These are phyloP conservation scores for Scheffersomyces insectosa DNA, from an alignment of 1,139 yeast genomes.

Conservation along the genomic window DNA sequence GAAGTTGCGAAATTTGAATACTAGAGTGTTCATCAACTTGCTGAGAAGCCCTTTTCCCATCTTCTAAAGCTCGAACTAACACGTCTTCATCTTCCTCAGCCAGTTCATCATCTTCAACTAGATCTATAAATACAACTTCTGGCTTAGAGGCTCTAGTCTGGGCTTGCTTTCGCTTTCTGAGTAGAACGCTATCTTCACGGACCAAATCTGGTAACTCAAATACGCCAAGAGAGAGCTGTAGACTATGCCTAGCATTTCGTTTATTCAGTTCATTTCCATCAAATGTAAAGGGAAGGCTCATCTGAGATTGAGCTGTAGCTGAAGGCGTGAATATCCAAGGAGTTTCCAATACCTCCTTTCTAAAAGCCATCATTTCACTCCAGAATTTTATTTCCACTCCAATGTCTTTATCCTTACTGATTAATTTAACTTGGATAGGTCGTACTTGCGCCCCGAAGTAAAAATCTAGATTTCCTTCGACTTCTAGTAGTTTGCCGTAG, in stretches of 20 bases:
- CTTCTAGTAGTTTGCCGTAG: conserved; percentile 11
- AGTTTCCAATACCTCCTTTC: conserved; percentile 16
- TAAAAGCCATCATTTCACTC: conserved; percentile 26
- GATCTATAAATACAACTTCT: too few species aligned
- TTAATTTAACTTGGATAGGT: too few species aligned
- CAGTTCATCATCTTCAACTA: too few species aligned
- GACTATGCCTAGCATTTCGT: neutral
- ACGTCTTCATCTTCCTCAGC: too few species aligned
- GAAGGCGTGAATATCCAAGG: conserved; percentile 29
- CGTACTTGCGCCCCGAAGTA: too few species aligned
- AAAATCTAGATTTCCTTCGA: conserved; percentile 5
- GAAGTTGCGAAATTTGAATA: too few species aligned
- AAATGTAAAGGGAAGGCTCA: conserved; percentile 2
- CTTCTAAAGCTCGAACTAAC: too few species aligned
- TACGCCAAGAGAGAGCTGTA: neutral
- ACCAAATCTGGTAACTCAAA: conserved; percentile 3
- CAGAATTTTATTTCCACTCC: conserved; percentile 32
- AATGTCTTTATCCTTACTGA: conserved; percentile 10
- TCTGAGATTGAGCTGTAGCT: neutral
- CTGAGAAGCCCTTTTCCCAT: too few species aligned
- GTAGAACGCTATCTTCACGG: conserved; percentile 6
- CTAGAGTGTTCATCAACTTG: too few species aligned
- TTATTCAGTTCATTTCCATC: conserved; percentile 3
- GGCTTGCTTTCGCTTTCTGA: neutral
- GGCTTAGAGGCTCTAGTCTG: too few species aligned